Conservation (phyloP, 2,329 filamentous ascomycete genomes). For the Aspergillus caelatus region DNA sequence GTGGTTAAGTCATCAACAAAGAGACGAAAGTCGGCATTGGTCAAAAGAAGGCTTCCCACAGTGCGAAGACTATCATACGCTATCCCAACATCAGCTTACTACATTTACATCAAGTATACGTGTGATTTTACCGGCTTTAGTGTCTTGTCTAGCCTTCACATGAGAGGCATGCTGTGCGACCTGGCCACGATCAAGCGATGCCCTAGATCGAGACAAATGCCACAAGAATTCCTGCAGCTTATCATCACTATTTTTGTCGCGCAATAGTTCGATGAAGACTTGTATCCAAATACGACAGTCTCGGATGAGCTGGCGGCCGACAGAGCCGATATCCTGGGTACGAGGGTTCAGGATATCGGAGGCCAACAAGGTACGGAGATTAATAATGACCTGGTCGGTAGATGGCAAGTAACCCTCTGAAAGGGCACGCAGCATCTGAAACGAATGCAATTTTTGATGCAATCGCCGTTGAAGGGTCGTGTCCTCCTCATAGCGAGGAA, state of each 20-base stretch:
- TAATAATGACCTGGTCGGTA: constrained; percentile 78
- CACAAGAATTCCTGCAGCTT: constrained; percentile 92
- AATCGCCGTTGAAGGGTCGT: constrained; percentile 75
- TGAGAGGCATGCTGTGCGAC: constrained; percentile 63
- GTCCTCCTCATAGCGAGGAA: constrained; percentile 75
- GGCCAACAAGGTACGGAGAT: constrained; percentile 76
- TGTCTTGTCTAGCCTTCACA: constrained; percentile 70
- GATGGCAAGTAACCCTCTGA: constrained; percentile 88
- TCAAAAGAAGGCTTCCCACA: constrained; percentile 79
- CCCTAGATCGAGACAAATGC: constrained; percentile 74
- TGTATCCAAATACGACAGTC: constrained; percentile 73
- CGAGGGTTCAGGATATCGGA: constrained; percentile 78
- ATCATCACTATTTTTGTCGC: constrained; percentile 80
- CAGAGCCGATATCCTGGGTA: constrained; percentile 73
- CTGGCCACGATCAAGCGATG: constrained; percentile 68
- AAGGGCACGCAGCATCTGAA: constrained; percentile 85
- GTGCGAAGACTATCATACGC: constrained; percentile 82
- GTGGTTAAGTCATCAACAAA: constrained; percentile 80
- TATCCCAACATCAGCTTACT: constrained; percentile 34
- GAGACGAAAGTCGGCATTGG: constrained; percentile 86
- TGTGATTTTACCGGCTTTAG: constrained; percentile 61
- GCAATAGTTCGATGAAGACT: constrained; percentile 78
- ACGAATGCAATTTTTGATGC: constrained; percentile 88
- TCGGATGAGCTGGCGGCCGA: constrained; percentile 72
- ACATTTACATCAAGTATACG: background rate